Conservation (phyloP, 2,329 filamentous ascomycete genomes). For the Myrmaecium sp. region DNA sequence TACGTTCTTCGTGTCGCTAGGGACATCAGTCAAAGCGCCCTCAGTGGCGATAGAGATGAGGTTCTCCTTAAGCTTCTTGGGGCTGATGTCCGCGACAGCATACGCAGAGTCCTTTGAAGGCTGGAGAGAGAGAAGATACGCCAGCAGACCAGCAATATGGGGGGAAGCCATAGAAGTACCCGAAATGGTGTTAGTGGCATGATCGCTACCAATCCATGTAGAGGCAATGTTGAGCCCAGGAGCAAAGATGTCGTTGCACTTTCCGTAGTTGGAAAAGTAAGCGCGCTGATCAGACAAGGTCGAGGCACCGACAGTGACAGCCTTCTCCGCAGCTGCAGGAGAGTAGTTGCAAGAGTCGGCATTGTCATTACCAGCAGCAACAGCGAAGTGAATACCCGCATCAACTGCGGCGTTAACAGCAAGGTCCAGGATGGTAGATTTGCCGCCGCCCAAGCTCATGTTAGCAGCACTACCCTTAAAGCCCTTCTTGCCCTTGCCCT, state of each 20-base stretch:
- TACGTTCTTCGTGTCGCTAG: constrained; percentile 69
- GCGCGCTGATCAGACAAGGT: constrained; percentile 88
- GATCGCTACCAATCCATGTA: constrained; percentile 94
- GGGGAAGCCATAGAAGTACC: constrained; percentile 99
- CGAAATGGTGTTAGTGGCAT: constrained; percentile 96
- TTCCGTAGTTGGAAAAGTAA: constrained; percentile 99
- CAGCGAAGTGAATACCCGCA: constrained; percentile 89
- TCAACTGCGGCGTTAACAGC: constrained; percentile 88
- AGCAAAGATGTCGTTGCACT: constrained; percentile 98
- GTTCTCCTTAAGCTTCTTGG: constrained; percentile 82
- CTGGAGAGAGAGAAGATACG: constrained; percentile 96
- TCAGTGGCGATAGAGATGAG: constrained; percentile 70
- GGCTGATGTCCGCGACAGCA: constrained; percentile 74
- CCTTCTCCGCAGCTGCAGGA: constrained; percentile 77
- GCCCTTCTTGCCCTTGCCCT: constrained; percentile 73
- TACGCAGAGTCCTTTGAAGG: constrained; percentile 80
- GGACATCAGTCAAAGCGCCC: constrained; percentile 64
- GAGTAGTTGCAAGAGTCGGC: constrained; percentile 99
- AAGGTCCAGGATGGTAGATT: constrained; percentile 77
- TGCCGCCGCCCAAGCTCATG: constrained; percentile 98
- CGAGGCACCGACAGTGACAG: constrained; percentile 90
- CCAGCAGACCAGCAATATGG: constrained; percentile 87
- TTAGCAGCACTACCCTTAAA: constrained; percentile 99
- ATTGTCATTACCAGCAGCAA: constrained; percentile 97
- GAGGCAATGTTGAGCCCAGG: constrained; percentile 93